Conservation (phyloP, 2,329 filamentous ascomycete species). For the Aspergillus sp. region DNA sequence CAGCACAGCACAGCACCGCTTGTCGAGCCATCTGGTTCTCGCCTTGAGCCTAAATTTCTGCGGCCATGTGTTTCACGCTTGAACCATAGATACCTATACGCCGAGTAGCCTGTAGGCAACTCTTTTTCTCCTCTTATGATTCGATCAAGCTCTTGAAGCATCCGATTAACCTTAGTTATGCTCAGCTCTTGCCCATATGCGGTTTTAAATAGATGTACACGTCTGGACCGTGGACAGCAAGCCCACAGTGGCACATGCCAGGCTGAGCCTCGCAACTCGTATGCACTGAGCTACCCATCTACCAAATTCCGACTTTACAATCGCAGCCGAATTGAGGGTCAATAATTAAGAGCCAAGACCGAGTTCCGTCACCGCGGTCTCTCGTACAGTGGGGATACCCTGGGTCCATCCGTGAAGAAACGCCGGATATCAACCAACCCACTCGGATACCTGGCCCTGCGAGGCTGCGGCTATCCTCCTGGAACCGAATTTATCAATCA, state of each 20-base stretch:
- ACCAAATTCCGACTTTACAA: neutral
- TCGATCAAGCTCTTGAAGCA: neutral
- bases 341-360: neutral
- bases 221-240: neutral
- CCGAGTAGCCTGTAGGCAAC: neutral
- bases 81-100: neutral
- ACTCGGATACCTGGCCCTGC: no score
- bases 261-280: neutral
- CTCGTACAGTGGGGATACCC: neutral
- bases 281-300: neutral
- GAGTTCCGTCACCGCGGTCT: neutral
- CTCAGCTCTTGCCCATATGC: neutral
- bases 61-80: neutral
- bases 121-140: neutral
- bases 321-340: neutral
- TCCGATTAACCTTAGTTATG: neutral
- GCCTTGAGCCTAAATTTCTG: neutral
- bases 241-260: neutral
- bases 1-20: neutral
- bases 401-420: neutral
- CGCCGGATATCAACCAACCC: neutral
- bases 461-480: neutral
- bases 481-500: neutral
- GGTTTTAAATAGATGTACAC: neutral
- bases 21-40: neutral